Base-by-base conservation (phyloP, 179 eudicot species). In the Silene noctiflora region DNA sequence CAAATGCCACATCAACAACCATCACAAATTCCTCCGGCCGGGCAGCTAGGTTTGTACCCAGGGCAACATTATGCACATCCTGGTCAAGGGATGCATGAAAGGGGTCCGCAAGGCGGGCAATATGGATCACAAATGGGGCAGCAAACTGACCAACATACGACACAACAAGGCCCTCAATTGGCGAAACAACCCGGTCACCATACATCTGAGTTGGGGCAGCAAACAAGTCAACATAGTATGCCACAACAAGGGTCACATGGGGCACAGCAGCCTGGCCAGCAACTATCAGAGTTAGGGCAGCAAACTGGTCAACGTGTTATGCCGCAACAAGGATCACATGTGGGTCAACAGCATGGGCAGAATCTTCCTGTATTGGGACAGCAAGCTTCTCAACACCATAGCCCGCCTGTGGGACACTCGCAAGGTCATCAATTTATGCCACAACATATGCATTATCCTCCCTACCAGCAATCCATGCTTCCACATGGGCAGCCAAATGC, bases 401-500 rank as follows among this genome's bases (percentile, higher is more conserved):
- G 89, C 19, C 76, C 77, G 16, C 60, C 71, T 29, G 69, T 79
- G 81, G 95, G 88, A 65, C 85, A 84, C 66, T 58, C 89, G 27
- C 94, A 88, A 74, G 86, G 90, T 71, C 89, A 80, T 75, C 91
- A 86, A 9, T 86, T 73, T 77, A 25, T 77, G 17, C 82, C 84
- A 59, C 96, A 89, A 55, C 91, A 85, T 62, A 81, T 85, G 83
- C 91, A 83, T 39, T 89, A 90, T 76, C 77, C 78, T 78, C 72
- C 82, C 33, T 89, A 88, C 87, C 93, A 87, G 73, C 98, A 84
- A 66, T 79, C 82, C 42, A 76, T 79, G 76, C 84, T 53, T 53
- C 83, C 80, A 31, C 91, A 83, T 72, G 89, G 81, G 71, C 91
- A 86, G 77, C 93, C 83, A 68, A 83, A 61, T 82, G 78, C 82